Conservation (phyloP, 2,329 filamentous ascomycete genomes). For the Ampelomyces quisqualis region DNA sequence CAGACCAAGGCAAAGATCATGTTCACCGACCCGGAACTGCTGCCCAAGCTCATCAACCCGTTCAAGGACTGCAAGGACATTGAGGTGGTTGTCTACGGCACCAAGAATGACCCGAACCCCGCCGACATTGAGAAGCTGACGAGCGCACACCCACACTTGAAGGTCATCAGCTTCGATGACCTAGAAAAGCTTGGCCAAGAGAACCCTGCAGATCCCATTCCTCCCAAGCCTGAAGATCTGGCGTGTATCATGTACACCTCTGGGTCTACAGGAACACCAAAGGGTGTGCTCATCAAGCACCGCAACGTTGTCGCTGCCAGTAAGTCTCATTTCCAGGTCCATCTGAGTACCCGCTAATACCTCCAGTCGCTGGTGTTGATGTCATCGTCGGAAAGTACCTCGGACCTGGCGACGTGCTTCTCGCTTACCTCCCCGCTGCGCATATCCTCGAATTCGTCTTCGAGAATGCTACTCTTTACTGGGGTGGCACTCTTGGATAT, state of each 20-base stretch:
- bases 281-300: constrained; percentile 83
- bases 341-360: constrained; percentile 12
- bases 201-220: constrained; percentile 69
- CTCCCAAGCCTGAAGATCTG: constrained; percentile 72
- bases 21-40: constrained; percentile 80
- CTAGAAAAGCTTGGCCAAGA: constrained; percentile 53
- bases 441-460: constrained; percentile 97
- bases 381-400: constrained; percentile 76
- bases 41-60: constrained; percentile 55
- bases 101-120: constrained; percentile 54
- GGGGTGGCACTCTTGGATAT: constrained; percentile 91
- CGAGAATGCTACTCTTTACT: constrained; percentile 85
- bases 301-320: constrained; percentile 75
- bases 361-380: constrained; percentile 71
- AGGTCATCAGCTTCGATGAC: constrained; percentile 16
- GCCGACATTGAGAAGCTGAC: constrained; percentile 57
- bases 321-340: constrained; percentile 48
- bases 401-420: constrained; percentile 72
- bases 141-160: constrained; percentile 53
- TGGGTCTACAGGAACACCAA: constrained; percentile 83
- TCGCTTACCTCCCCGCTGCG: constrained; percentile 90
- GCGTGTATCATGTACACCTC: constrained; percentile 85
- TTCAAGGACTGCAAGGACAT: constrained; percentile 58
- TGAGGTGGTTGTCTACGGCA: constrained; percentile 61
- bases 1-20: constrained; percentile 81